Evolutionary conservation across 352 stramenopile genomes (phyloP), one percentile per base, ranked within the genome.

Genomic region (Thalassiosira mediterranea): DNA sequence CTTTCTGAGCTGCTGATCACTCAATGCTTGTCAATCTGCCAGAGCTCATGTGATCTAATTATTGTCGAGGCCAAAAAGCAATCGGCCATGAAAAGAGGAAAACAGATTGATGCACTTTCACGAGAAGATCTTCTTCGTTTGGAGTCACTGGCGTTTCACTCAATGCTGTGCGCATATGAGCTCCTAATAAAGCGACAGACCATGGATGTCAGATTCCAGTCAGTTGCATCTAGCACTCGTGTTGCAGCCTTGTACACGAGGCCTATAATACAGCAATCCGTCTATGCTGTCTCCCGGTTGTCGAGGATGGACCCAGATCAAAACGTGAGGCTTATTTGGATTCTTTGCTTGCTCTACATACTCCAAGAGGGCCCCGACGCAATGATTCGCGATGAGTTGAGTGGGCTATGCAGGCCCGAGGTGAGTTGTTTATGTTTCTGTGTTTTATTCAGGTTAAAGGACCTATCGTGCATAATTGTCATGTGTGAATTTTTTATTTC

Each of bases 281-380:
- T 90, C n/a, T 19, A 68, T 25, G 83, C 67, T 56, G 62, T 89
- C 23, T 76, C 72, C 19, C 71, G 83, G 51, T 61, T 93, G 8
- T 67, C 85, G 40, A 71, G 69, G 57, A 83, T 93, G 70, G 85
- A 91, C 59, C 59, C 83, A 15, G 86, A 80, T 42, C 83, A 93
- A 46, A 90, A 84, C 60, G 72, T 93, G 8, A 63, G 88, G 60
- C 76, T 61, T 19, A 44, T 83, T 4, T 93, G 88, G 88, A 34
- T 93, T n/a, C 52, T 91, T 17, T 87, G 67, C 51, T 76, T 93
- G 19, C 70, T 90, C 10, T 91, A 90, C 62, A 68, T 91, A 47
- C 73, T 91, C 4, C 88, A 93, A 84, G 88, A 93, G 69, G 72
- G 76, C 26, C 88, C 88, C 31, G 88, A 91, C 58, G 72, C 63